Evolutionary conservation across 805 yeast species (phyloP).

Genomic region (Wickerhamiella sergipiensis): DNA sequence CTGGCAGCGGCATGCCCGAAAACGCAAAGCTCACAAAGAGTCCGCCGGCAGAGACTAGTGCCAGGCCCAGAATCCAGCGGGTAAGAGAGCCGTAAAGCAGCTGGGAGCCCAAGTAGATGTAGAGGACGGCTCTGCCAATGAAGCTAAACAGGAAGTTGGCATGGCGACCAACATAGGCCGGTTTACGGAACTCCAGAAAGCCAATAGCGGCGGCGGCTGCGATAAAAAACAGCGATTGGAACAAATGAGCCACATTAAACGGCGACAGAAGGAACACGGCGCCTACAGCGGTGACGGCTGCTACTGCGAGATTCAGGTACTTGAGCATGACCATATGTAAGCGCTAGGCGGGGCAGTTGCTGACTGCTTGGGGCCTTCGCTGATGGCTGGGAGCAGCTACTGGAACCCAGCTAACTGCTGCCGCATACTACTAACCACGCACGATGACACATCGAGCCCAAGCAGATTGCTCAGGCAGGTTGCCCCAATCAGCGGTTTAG

Average conservation of each 20-base stretch:
- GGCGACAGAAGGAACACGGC: neutral
- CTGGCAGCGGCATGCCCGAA: slow-evolving; percentile 68
- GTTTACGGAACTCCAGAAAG: slow-evolving; percentile 34
- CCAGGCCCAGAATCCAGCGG: slow-evolving; percentile 42
- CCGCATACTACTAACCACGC: too few relatives aligned
- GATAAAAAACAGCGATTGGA: slow-evolving; percentile 20
- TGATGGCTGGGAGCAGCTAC: too few relatives aligned
- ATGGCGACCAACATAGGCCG: slow-evolving; percentile 32
- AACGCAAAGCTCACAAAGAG: slow-evolving; percentile 52
- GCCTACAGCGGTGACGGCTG: slow-evolving; percentile 2
- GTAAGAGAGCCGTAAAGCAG: slow-evolving; percentile 39
- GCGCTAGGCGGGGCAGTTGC: too few relatives aligned
- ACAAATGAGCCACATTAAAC: slow-evolving; percentile 1
- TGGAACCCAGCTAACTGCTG: too few relatives aligned
- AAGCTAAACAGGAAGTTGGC: slow-evolving; percentile 48
- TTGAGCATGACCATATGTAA: neutral
- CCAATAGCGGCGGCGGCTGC: slow-evolving; percentile 17
- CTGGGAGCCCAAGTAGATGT: slow-evolving; percentile 36
- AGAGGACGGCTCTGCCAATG: slow-evolving; percentile 59
- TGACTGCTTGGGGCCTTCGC: too few relatives aligned
- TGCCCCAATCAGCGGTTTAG: too few relatives aligned
- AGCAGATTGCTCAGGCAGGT: too few relatives aligned
- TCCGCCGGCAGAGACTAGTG: slow-evolving; percentile 47
- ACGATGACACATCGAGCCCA: too few relatives aligned
- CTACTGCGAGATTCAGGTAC: slow-evolving; percentile 4